Conservation (phyloP, 495 filamentous ascomycete genomes). For the Trichoderma erinaceum region DNA sequence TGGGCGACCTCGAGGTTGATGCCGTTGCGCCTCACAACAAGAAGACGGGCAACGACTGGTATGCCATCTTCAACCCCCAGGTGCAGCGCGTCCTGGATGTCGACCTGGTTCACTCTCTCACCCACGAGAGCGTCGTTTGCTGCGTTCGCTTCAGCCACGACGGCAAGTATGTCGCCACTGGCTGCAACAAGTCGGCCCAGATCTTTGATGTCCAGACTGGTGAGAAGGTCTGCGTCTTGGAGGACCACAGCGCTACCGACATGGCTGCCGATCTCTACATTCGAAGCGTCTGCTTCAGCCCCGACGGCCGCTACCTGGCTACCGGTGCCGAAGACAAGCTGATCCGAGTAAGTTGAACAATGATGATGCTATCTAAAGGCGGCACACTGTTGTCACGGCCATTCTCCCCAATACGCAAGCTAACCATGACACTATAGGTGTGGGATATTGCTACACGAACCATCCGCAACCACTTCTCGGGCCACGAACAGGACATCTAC, state of each 20-base stretch:
- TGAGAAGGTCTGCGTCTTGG: conserved; percentile 69
- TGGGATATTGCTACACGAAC: conserved; percentile 75
- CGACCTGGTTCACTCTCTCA: conserved; percentile 77
- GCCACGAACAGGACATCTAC: conserved; percentile 91
- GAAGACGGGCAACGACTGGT: conserved; percentile 80
- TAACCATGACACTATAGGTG: conserved; percentile 46
- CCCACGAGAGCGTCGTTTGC: conserved; percentile 84
- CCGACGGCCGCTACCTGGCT: conserved; percentile 80
- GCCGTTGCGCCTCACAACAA: conserved; percentile 75
- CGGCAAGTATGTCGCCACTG: conserved; percentile 82
- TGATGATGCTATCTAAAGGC: background rate
- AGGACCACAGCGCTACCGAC: conserved; percentile 74
- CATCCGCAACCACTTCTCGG: conserved; percentile 75
- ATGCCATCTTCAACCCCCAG: conserved; percentile 80
- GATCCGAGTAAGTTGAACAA: conserved; percentile 60
- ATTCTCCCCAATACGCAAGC: too few relatives aligned
- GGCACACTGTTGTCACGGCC: too few relatives aligned
- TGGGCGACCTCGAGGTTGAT: conserved; percentile 84
- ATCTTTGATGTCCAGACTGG: conserved; percentile 82
- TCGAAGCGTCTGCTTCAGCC: conserved; percentile 87
- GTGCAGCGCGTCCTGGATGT: conserved; percentile 80
- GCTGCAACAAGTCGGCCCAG: conserved; percentile 82
- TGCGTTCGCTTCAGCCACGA: conserved; percentile 87
- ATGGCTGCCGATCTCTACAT: conserved; percentile 75
- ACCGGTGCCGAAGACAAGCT: conserved; percentile 89